Evolutionary conservation across 257 asterid genomes (phyloP).

Genomic region (Solanum appendiculatum): DNA sequence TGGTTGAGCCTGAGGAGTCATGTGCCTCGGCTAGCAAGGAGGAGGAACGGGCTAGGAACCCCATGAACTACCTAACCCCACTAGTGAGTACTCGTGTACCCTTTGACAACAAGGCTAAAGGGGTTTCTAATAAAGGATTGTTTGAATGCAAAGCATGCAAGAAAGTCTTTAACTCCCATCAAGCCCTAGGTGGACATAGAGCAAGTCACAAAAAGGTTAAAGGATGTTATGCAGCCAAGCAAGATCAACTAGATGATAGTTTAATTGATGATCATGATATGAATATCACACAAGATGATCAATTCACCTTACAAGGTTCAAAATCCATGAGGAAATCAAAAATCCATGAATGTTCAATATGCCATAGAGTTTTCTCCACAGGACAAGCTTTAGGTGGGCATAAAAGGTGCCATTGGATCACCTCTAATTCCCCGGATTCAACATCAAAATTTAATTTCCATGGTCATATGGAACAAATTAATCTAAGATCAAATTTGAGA

Average conservation of each 20-base stretch:
- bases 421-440: slow-evolving; percentile 38
- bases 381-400: slow-evolving; percentile 98
- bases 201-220: slow-evolving; percentile 96
- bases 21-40: slow-evolving; percentile 81
- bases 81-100: neutral
- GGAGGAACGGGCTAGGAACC: slow-evolving; percentile 28
- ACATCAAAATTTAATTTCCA: slow-evolving; percentile 37
- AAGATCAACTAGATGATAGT: slow-evolving; percentile 32
- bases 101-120: slow-evolving; percentile 31
- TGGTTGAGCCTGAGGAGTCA: slow-evolving; percentile 49
- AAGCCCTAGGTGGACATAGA: slow-evolving; percentile 89
- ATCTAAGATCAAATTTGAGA: slow-evolving; percentile 6
- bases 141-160: slow-evolving; percentile 96
- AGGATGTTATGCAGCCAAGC: slow-evolving; percentile 84
- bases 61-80: neutral
- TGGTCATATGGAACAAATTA: neutral
- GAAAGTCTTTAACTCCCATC: slow-evolving; percentile 89
- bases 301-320: slow-evolving; percentile 26
- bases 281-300: slow-evolving; percentile 29
- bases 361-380: slow-evolving; percentile 73
- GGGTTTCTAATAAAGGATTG: slow-evolving; percentile 35
- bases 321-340: slow-evolving; percentile 53
- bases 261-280: slow-evolving; percentile 22
- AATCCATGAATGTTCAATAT: slow-evolving; percentile 81
- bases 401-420: slow-evolving; percentile 96